These are phyloP conservation scores for Yarrowia divulgata DNA, from an alignment of 805 yeast species.

Conservation along the genomic window DNA sequence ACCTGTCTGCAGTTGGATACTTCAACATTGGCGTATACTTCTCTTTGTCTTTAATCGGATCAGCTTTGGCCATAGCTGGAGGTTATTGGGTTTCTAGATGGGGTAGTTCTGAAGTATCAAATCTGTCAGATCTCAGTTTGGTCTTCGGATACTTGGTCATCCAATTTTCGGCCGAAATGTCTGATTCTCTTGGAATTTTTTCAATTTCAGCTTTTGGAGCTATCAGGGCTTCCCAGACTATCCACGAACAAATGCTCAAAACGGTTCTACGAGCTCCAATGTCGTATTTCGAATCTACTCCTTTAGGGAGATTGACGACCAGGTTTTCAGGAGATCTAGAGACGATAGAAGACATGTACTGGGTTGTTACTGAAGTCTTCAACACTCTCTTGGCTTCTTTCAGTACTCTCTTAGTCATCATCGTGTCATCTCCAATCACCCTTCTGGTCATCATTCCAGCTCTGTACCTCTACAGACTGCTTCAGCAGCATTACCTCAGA, in stretches of 20 bases:
- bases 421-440: slow-evolving; percentile 83
- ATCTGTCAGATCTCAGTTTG: slow-evolving; percentile 58
- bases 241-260: slow-evolving; percentile 80
- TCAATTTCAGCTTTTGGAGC: slow-evolving; percentile 54
- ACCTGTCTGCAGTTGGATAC: slow-evolving; percentile 79
- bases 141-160: slow-evolving; percentile 77
- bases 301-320: slow-evolving; percentile 94
- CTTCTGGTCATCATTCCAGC: slow-evolving; percentile 75
- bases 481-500: slow-evolving; percentile 71
- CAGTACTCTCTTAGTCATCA: slow-evolving; percentile 80
- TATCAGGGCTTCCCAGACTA: slow-evolving; percentile 44
- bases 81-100: slow-evolving; percentile 88
- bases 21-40: slow-evolving; percentile 40
- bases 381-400: slow-evolving; percentile 52
- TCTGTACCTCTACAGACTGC: slow-evolving; percentile 66
- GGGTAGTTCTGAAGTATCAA: no score
- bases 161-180: slow-evolving; percentile 56
- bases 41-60: slow-evolving; percentile 58
- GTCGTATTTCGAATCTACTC: slow-evolving; percentile 94
- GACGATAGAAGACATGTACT: no score
- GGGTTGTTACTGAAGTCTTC: no score
- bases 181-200: slow-evolving; percentile 62
- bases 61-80: slow-evolving; percentile 65
- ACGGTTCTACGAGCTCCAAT: slow-evolving; percentile 86
- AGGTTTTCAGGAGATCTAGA: no score